Percentiles rank a stretch among this genome's conserved stretches.
Evolutionary conservation across 179 eudicot species (phyloP).

Genomic region (Beta macrorhiza): DNA sequence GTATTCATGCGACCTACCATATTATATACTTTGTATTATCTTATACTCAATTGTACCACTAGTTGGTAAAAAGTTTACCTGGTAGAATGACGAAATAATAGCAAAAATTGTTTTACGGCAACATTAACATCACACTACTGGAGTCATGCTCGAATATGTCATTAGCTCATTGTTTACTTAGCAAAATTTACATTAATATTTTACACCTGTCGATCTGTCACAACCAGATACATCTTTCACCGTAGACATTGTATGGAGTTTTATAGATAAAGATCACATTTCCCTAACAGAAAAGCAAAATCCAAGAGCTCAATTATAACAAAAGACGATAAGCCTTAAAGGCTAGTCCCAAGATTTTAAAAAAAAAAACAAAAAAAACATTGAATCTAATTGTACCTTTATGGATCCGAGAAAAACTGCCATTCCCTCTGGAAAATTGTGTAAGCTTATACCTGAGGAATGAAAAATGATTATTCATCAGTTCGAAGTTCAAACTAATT

Average conservation of each 20-base stretch:
- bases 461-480: neutral
- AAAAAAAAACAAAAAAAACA: neutral
- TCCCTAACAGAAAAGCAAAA: neutral
- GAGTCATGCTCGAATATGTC: neutral
- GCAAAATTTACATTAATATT: neutral
- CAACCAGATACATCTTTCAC: neutral
- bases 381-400: slow-evolving; percentile 48
- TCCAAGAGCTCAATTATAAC: neutral
- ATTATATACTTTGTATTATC: neutral
- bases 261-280: neutral
- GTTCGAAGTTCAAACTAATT: neutral
- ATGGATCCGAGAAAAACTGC: slow-evolving; percentile 96
- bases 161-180: neutral
- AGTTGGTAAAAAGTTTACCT: neutral
- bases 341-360: neutral
- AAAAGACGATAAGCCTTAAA: neutral
- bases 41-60: neutral
- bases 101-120: neutral
- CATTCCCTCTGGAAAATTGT: slow-evolving; percentile 98
- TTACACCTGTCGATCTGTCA: neutral
- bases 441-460: slow-evolving; percentile 84
- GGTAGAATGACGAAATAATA: neutral
- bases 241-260: neutral
- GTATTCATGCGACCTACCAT: neutral
- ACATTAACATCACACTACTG: neutral